Base-by-base conservation (phyloP, 345 rosid genomes). In the Microcos paniculata region DNA sequence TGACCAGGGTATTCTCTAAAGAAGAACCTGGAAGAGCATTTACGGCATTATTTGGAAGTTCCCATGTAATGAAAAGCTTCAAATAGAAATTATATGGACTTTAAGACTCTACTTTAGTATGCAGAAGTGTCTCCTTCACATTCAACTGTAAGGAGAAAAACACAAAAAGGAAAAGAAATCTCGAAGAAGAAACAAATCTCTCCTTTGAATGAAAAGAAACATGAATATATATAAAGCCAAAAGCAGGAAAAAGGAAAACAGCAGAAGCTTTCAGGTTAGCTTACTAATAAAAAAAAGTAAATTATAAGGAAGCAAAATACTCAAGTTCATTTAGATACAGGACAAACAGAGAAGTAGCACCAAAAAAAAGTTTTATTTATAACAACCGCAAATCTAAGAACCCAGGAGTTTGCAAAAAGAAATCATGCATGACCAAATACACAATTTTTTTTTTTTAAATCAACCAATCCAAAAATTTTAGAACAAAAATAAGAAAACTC, bases 171-270 rank as follows among this genome's bases (percentile, higher is more conserved):
- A 42, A 24, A 66, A 48, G 23, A 19, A 18, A 35, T 4, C n/a
- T 4, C 19, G 23, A 19, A 35, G 19, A 61, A 18, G 24, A 62
- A 62, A 19, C 45, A 62, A 35, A 3, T 4, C 45, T 19, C 14
- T 35, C 35, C 24, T 19, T 63, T 4, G 46, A 63, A 63, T 38
- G 26, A 63, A 38, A 19, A 11, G 8, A 30, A 4, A 30, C 28
- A 18, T 69, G 16, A 69, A 69, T 10, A 69, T 48, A 9, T 51
- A 11, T 28, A 42, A 30, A 61, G 58, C 69, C 68, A 45, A 73
- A 45, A 45, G 11, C 56, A 73, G n/a, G 5, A 49, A 71, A 38
- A 57, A 21, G 15, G 11, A 2, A 28, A 28, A 61, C 30, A 11
- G 28, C 3, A 38, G 11, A 15, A 63, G 35, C 46, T 51, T 71